Percentiles rank a stretch among this genome's conserved stretches.
These are phyloP conservation scores for Fistulinella prunicolor DNA, from an alignment of 768 basidiomycete genomes.

Conservation along the genomic window DNA sequence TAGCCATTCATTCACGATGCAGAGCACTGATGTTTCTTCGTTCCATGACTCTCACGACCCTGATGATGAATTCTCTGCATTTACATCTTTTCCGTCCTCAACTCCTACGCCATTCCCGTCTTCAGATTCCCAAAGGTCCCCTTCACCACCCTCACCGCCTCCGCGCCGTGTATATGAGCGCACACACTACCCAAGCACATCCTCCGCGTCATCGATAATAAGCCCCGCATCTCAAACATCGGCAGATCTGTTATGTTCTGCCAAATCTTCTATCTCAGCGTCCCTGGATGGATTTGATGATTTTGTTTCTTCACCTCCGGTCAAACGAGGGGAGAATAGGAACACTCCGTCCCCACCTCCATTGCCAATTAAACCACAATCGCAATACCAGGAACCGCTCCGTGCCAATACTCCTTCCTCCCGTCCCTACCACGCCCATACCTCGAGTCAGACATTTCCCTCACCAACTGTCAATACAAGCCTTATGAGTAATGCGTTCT, in stretches of 20 bases:
- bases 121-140: slow-evolving; percentile 9
- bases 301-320: slow-evolving; percentile 37
- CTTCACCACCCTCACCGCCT: slow-evolving; percentile 30
- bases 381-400: slow-evolving; percentile 1
- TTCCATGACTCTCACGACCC: slow-evolving; percentile 28
- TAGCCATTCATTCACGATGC: slow-evolving; percentile 9
- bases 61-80: slow-evolving; percentile 53
- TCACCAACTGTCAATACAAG: slow-evolving; percentile 13
- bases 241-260: slow-evolving; percentile 18
- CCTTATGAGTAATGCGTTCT: slow-evolving; percentile 12
- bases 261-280: slow-evolving; percentile 21
- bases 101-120: slow-evolving; percentile 5
- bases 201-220: slow-evolving; percentile 25
- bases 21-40: slow-evolving; percentile 2
- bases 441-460: slow-evolving; percentile 13
- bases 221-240: slow-evolving; percentile 24
- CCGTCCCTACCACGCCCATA: slow-evolving; percentile 20
- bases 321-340: slow-evolving; percentile 2
- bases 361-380: slow-evolving; percentile 34
- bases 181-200: slow-evolving; percentile 22
- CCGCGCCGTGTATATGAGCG: slow-evolving; percentile 25
- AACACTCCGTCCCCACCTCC: slow-evolving; percentile 47
- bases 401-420: slow-evolving; percentile 13
- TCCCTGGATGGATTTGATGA: slow-evolving; percentile 49
- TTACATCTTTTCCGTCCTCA: slow-evolving; percentile 33